Evolutionary conservation across 176 grass and related monocot genomes (phyloP).

Genomic region (Pharus latifolius): DNA sequence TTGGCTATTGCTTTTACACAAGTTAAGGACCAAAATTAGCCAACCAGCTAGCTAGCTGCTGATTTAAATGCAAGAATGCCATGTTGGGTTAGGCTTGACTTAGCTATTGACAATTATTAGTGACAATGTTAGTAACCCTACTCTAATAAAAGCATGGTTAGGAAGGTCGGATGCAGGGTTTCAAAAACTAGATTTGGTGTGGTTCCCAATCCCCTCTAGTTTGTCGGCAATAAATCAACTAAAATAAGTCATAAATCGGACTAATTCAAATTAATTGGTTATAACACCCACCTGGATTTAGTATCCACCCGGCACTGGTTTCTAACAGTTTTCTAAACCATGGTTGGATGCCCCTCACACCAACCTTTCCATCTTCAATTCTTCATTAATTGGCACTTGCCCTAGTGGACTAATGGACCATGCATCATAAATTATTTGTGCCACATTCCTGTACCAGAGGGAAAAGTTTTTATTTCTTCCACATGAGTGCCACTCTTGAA

Average conservation of each 20-base stretch:
- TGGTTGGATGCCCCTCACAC: background rate
- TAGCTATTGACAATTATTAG: background rate
- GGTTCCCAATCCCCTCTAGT: too few relatives aligned
- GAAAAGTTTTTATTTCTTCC: background rate
- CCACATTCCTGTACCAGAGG: background rate
- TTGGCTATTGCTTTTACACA: constrained; percentile 7
- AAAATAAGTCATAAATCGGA: too few relatives aligned
- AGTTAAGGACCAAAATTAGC: background rate
- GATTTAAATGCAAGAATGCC: background rate
- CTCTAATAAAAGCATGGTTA: background rate
- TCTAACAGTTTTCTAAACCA: too few relatives aligned
- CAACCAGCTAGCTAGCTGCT: background rate
- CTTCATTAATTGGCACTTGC: background rate
- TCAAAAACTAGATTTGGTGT: too few relatives aligned
- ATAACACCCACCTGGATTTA: too few relatives aligned
- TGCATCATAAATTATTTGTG: background rate
- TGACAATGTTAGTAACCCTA: constrained; percentile 16
- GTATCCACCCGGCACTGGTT: too few relatives aligned
- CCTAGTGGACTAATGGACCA: background rate
- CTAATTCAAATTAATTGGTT: too few relatives aligned
- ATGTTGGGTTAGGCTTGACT: constrained; percentile 9
- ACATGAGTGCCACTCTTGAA: background rate
- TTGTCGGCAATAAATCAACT: too few relatives aligned
- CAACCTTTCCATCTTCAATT: constrained; percentile 6
- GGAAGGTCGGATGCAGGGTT: too few relatives aligned